Base-by-base conservation (phyloP, 2,329 filamentous ascomycete species). In the Colletotrichum sp. region DNA sequence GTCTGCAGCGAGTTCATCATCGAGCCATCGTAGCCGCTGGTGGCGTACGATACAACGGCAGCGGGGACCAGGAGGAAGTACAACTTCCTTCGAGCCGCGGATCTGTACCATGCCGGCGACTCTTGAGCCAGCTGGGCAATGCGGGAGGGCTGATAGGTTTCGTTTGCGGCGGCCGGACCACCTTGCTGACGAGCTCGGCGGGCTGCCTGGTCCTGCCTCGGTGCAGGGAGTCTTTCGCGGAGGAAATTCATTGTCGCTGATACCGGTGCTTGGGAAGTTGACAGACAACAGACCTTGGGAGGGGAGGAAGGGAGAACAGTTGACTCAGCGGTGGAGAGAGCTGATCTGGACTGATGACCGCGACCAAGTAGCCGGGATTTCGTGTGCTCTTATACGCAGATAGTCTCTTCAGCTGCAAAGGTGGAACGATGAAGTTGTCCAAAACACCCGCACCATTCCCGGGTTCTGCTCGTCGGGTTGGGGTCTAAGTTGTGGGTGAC, bases 1-100 rank as follows among this genome's bases (percentile, higher is more conserved):
- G 85, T 83, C 77, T 90, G 88, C 1, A 90, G 78, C 8, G 85
- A 86, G 77, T 90, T 89, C 84, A 89, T 87, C 84, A 90, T 87
- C 22, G 85, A 86, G 5, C 87, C 87, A 78, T 89, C 87, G 68
- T 89, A 89, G 2, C 88, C 87, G 72, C 86, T 88, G 7, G 89
- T 89, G 32, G 82, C 83, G 34, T 84, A 84, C 0, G 83, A 83
- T 2, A 84, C 80, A 52, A 85, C 81, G 32, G 81, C 81, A 2
- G 83, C 83, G 4, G 83, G 82, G 55, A 84, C 82, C 6, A 85
- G 80, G 3, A 82, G 79, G 30, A 83, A 77, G 69, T 84, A 85
- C 0, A 85, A 81, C 3, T 75, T 77, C 34, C 81, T 78, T 8
- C 82, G 78, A 15, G 82, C 80, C 4, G 80, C 78, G 5, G 82